Percentiles rank a stretch among this genome's conserved stretches.
Conservation (phyloP, 2,329 filamentous ascomycete genomes). For the Arthrobotrys musiformis region DNA sequence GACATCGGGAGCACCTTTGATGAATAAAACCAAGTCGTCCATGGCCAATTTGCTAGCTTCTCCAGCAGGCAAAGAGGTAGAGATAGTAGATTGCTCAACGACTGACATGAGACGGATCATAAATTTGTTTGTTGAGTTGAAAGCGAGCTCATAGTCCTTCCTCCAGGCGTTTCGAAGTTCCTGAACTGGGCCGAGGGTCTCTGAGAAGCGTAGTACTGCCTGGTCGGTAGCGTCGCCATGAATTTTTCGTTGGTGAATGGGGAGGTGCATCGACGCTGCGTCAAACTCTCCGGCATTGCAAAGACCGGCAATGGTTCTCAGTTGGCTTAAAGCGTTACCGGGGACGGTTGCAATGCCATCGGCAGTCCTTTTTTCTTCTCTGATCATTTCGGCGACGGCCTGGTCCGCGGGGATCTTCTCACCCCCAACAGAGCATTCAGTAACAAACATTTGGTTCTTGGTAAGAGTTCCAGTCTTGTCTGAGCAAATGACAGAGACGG, state of each 20-base stretch:
- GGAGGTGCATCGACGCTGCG: conserved; percentile 70
- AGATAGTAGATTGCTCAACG: conserved; percentile 28
- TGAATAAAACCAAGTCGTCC: conserved; percentile 69
- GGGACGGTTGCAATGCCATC: conserved; percentile 25
- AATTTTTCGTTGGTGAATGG: conserved; percentile 72
- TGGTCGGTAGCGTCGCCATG: conserved; percentile 81
- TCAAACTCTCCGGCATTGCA: conserved; percentile 83
- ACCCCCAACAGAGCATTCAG: conserved; percentile 71
- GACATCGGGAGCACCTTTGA: conserved; percentile 82
- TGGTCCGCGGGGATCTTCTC: conserved; percentile 32
- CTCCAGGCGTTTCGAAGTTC: conserved; percentile 73
- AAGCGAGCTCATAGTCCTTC: conserved; percentile 75
- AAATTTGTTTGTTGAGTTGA: conserved; percentile 86
- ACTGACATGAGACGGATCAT: conserved; percentile 74
- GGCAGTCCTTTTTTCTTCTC: conserved; percentile 57
- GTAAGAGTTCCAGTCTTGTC: conserved; percentile 77
- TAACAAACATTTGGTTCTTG: conserved; percentile 78
- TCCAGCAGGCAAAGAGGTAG: conserved; percentile 2
- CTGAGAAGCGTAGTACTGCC: conserved; percentile 77
- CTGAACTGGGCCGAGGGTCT: conserved; percentile 71
- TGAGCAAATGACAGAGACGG: conserved; percentile 76
- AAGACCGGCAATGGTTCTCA: conserved; percentile 72
- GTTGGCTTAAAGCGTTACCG: conserved; percentile 67
- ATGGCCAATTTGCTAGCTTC: conserved; percentile 31
- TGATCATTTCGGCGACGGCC: conserved; percentile 44